phyloP scores from a whole-genome alignment of 306 rosid genomes.

The Prunus mira region DNA sequence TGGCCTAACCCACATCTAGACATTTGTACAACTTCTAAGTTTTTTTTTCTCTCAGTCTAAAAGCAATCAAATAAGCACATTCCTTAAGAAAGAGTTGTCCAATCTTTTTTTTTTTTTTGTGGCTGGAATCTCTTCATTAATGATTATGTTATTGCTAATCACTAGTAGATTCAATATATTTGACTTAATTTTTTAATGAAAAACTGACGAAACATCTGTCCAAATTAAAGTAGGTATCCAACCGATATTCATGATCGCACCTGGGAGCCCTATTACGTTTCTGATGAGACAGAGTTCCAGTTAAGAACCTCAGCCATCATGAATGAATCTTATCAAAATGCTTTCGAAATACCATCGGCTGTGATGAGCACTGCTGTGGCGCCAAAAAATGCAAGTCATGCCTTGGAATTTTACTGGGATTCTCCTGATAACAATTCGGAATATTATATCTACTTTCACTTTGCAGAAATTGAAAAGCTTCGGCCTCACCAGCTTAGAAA shows the following conservation, averaged over 20 bases:
- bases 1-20: no score
- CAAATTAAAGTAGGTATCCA: conserved; percentile 18
- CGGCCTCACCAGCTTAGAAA: no score
- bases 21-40: no score
- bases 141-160: no score
- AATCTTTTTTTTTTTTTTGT: no score
- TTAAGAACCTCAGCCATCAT: neutral
- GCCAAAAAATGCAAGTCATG: neutral
- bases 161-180: no score
- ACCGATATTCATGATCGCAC: conserved; percentile 40
- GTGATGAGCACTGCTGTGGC: conserved; percentile 15
- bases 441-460: conserved; percentile 28
- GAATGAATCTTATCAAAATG: neutral
- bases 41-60: no score
- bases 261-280: conserved; percentile 6
- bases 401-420: neutral
- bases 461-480: conserved; percentile 3
- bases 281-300: neutral
- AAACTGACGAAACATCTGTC: no score
- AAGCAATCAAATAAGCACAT: no score
- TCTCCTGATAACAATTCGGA: neutral
- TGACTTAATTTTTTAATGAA: no score
- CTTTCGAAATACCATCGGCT: conserved; percentile 1
- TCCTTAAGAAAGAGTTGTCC: no score
- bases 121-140: no score